Conservation (phyloP, 1,139 yeast genomes). For the Yamadazyma membranifaciens region DNA sequence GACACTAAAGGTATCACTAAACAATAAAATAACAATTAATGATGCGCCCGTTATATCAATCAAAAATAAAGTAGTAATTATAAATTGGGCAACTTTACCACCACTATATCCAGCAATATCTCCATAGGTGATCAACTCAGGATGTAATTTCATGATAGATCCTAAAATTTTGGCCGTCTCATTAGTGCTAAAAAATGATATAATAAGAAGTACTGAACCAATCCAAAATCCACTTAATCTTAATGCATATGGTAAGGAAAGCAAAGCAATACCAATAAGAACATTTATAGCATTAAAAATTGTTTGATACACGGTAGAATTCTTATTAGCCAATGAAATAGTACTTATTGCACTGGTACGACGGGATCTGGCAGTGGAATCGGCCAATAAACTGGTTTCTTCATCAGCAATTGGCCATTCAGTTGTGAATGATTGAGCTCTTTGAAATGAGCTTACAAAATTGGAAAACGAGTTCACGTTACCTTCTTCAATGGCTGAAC, state of each 20-base stretch:
- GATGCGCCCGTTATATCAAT: slow-evolving; percentile 79
- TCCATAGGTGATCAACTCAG: slow-evolving; percentile 36
- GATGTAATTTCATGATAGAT: slow-evolving; percentile 27
- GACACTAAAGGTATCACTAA: slow-evolving; percentile 79
- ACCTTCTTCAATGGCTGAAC: slow-evolving; percentile 3
- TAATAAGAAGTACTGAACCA: slow-evolving; percentile 54
- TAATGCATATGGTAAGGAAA: slow-evolving; percentile 81
- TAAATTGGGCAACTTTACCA: slow-evolving; percentile 46
- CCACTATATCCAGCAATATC: slow-evolving; percentile 47
- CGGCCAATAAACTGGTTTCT: slow-evolving; percentile 10
- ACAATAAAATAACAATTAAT: slow-evolving; percentile 70
- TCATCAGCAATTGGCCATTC: slow-evolving; percentile 12
- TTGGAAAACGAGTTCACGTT: slow-evolving; percentile 61
- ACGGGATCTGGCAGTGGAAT: slow-evolving; percentile 7
- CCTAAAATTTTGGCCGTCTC: slow-evolving; percentile 62
- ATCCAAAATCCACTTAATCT: slow-evolving; percentile 76
- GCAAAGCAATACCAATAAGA: slow-evolving; percentile 79
- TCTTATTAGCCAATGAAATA: slow-evolving; percentile 20
- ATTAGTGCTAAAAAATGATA: slow-evolving; percentile 63
- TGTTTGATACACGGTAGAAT: slow-evolving; percentile 77
- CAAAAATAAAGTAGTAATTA: slow-evolving; percentile 71
- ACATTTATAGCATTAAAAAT: slow-evolving; percentile 85
- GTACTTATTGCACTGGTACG: slow-evolving; percentile 17
- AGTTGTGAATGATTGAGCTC: slow-evolving; percentile 66
- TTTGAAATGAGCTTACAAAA: slow-evolving; percentile 73